These are phyloP conservation scores for Tolypocladium ophioglossoides DNA, from an alignment of 2,329 filamentous ascomycete genomes.

Conservation along the genomic window DNA sequence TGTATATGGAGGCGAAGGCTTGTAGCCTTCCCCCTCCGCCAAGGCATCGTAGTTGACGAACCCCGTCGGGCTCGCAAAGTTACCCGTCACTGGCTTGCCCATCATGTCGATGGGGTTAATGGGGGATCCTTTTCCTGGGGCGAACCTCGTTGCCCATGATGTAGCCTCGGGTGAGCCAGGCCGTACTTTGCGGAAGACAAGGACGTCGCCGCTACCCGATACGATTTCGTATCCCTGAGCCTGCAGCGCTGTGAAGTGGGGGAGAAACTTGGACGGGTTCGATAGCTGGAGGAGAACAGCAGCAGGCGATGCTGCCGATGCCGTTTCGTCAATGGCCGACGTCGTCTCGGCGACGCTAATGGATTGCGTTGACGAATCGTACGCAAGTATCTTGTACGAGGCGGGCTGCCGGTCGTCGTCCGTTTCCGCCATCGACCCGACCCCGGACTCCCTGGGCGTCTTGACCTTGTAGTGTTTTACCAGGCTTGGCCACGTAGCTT, in stretches of 20 bases:
- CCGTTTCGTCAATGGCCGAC: slow-evolving; percentile 37
- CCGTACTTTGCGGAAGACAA: slow-evolving; percentile 55
- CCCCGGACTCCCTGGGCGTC: not conserved
- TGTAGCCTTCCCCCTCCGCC: slow-evolving; percentile 14
- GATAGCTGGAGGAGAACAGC: slow-evolving; percentile 50
- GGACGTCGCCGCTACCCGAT: slow-evolving; percentile 49
- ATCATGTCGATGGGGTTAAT: slow-evolving; percentile 53
- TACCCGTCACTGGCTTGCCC: slow-evolving; percentile 36
- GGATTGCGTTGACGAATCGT: slow-evolving; percentile 46
- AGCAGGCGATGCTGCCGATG: slow-evolving; percentile 43
- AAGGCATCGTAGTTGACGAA: slow-evolving; percentile 51
- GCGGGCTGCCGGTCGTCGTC: slow-evolving; percentile 2
- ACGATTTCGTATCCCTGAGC: slow-evolving; percentile 56
- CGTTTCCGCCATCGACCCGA: not conserved
- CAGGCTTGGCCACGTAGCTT: slow-evolving; percentile 21
- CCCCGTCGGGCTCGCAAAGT: slow-evolving; percentile 54
- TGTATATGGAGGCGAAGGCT: slow-evolving; percentile 20
- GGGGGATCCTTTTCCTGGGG: not conserved
- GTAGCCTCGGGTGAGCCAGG: slow-evolving; percentile 1
- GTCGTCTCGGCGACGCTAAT: slow-evolving; percentile 51
- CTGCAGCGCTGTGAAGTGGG: slow-evolving; percentile 48
- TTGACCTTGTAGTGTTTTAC: slow-evolving; percentile 19
- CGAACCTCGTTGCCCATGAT: slow-evolving; percentile 5
- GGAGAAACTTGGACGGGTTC: slow-evolving; percentile 54
- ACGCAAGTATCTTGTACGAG: slow-evolving; percentile 55